Conservation (phyloP, 2,329 filamentous ascomycete genomes). For the Rosellinia necatrix region DNA sequence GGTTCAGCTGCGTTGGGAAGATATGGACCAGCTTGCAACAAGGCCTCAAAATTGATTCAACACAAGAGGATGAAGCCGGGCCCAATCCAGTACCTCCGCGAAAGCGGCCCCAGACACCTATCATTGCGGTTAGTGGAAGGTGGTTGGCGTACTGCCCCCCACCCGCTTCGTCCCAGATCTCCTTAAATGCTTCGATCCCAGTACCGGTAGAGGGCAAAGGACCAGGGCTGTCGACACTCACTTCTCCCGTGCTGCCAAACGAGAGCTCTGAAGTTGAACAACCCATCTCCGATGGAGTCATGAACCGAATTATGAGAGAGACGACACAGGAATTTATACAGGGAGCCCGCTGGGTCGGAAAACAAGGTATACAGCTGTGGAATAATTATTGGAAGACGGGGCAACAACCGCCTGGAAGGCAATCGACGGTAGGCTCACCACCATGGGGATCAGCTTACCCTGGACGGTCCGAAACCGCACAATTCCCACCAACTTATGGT, state of each 20-base stretch:
- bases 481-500: conserved; percentile 79
- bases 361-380: conserved; percentile 77
- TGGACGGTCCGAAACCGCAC: conserved; percentile 53
- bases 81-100: conserved; percentile 45
- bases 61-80: conserved; percentile 52
- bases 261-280: conserved; percentile 72
- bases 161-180: conserved; percentile 70
- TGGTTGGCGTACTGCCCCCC: conserved; percentile 82
- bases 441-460: conserved; percentile 53
- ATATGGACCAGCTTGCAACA: conserved; percentile 87
- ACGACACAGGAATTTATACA: conserved; percentile 79
- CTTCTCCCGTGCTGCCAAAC: conserved; percentile 70
- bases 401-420: conserved; percentile 51
- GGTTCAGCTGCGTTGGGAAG: conserved; percentile 77
- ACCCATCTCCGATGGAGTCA: conserved; percentile 71
- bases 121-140: conserved; percentile 70
- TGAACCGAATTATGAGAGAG: conserved; percentile 78
- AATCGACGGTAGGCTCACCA: conserved; percentile 49
- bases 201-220: conserved; percentile 60
- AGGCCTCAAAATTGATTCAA: conserved; percentile 52
- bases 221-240: conserved; percentile 62
- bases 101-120: conserved; percentile 60
- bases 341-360: conserved; percentile 75
- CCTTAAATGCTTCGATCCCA: conserved; percentile 68
- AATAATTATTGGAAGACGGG: conserved; percentile 76